A percentile compares a stretch with the other conserved stretches of the same genome.
Conservation (phyloP, 768 basidiomycete species). For the Boletus sp. region DNA sequence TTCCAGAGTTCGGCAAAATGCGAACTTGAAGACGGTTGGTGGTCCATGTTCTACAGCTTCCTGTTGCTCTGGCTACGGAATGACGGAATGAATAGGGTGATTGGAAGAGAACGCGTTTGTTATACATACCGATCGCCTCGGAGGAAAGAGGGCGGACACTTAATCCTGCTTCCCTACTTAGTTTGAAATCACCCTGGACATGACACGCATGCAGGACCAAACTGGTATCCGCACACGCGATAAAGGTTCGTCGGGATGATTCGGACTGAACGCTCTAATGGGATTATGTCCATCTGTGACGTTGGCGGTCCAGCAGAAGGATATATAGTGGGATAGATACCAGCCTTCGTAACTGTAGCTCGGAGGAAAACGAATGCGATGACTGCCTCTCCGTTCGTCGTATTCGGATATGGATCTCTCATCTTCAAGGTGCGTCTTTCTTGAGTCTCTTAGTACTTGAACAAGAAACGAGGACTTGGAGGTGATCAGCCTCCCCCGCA, state of each 20-base stretch:
- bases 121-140: no score
- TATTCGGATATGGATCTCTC: constrained; percentile 90
- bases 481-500: constrained; percentile 75
- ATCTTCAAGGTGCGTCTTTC: constrained; percentile 68
- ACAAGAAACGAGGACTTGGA: not conserved
- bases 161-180: not conserved
- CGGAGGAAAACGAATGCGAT: constrained; percentile 1
- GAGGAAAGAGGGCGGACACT: not conserved
- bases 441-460: not conserved
- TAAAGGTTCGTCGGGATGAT: not conserved
- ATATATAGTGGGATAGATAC: constrained; percentile 1
- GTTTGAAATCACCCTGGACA: not conserved
- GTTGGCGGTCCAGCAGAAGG: not conserved
- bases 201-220: not conserved
- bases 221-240: not conserved
- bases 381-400: constrained; percentile 48
- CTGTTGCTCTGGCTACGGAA: not conserved
- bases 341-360: not conserved
- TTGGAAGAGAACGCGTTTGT: not conserved
- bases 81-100: not conserved
- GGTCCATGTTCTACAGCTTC: not conserved
- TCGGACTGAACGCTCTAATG: not conserved
- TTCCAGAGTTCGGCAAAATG: no score
- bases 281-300: not conserved
- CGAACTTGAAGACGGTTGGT: not conserved